Percentiles rank a stretch among this genome's conserved stretches.
phyloP scores from a whole-genome alignment of 345 rosid species.

The Murraya paniculata region DNA sequence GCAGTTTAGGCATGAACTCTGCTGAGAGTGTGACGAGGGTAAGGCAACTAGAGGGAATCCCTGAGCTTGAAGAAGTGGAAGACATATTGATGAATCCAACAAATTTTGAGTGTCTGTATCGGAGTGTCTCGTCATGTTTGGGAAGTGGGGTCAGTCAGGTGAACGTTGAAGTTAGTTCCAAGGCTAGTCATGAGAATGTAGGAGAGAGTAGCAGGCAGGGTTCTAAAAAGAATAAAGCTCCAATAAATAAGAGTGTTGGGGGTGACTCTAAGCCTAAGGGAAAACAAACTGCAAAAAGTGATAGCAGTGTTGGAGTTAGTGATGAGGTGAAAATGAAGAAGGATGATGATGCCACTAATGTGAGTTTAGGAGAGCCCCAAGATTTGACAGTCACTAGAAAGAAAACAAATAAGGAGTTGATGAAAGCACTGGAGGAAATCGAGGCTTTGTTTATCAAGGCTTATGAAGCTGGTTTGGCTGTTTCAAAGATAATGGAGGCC shows the following conservation, averaged over 20 bases:
- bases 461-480: slow-evolving; percentile 44
- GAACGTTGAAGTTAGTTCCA: neutral
- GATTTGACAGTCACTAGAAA: slow-evolving; percentile 24
- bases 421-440: slow-evolving; percentile 42
- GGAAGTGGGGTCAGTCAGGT: neutral
- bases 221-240: neutral
- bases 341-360: neutral
- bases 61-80: slow-evolving; percentile 36
- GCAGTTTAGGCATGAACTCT: slow-evolving; percentile 8
- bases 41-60: slow-evolving; percentile 36
- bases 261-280: neutral
- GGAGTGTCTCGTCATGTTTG: neutral
- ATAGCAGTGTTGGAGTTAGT: neutral
- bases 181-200: neutral
- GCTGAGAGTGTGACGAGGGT: slow-evolving; percentile 25
- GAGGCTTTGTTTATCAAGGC: slow-evolving; percentile 39
- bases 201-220: neutral
- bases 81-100: slow-evolving; percentile 12
- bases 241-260: neutral
- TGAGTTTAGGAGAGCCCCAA: slow-evolving; percentile 14
- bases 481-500: slow-evolving; percentile 45
- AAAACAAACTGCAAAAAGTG: neutral
- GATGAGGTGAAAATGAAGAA: neutral
- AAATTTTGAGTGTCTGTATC: slow-evolving; percentile 18
- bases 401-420: slow-evolving; percentile 29